A percentile compares a stretch with the other conserved stretches of the same genome.
Conservation (phyloP, 129 eudicot genomes). For the Saposhnikovia divaricata region DNA sequence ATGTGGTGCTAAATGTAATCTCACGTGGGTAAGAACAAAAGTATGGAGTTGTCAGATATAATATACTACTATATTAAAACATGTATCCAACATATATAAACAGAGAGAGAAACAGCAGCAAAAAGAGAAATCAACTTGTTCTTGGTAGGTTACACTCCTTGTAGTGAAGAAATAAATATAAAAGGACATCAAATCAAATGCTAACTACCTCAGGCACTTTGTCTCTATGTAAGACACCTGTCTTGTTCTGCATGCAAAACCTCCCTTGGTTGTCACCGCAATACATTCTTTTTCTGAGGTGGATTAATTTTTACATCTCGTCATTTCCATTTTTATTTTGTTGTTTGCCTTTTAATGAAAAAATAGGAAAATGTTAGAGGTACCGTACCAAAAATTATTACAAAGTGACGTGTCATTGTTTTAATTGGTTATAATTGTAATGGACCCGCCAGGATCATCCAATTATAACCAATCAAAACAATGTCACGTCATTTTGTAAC, state of each 20-base stretch:
- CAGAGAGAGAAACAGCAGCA: background rate
- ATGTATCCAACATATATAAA: background rate
- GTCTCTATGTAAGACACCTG: background rate
- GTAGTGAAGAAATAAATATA: background rate
- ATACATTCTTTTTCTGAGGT: background rate
- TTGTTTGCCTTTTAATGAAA: no score
- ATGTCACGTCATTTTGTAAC: no score
- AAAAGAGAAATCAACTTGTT: background rate
- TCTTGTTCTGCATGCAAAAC: background rate
- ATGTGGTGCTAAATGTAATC: constrained; percentile 2
- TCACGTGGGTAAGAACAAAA: constrained; percentile 10
- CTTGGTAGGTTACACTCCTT: background rate
- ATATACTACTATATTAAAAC: background rate
- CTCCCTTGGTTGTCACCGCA: background rate
- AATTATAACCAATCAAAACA: no score
- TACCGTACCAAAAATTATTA: no score
- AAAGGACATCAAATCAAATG: background rate
- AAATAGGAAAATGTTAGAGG: no score
- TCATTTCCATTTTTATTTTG: background rate
- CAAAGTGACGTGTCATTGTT: no score
- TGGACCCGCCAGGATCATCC: no score
- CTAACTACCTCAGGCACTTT: background rate
- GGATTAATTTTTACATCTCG: background rate
- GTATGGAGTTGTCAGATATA: constrained; percentile 8
- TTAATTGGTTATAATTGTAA: no score